Conservation (phyloP, 495 filamentous ascomycete genomes). For the Penicillium simplicissimum region DNA sequence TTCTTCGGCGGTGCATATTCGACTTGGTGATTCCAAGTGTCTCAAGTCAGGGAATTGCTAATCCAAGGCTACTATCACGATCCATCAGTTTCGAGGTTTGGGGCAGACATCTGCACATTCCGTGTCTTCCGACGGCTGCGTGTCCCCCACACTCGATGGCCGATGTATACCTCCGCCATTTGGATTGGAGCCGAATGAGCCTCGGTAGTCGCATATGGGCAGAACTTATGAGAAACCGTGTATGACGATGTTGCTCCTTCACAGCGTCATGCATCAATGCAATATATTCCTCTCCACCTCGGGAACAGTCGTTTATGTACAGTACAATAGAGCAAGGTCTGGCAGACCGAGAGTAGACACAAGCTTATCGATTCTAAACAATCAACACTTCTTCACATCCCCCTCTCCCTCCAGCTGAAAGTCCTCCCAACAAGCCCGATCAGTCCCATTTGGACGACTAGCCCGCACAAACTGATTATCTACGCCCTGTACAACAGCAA, state of each 20-base stretch:
- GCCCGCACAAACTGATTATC: conserved; percentile 43
- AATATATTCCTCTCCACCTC: background rate
- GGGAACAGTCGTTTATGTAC: conserved; percentile 11
- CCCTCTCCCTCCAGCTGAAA: conserved; percentile 29
- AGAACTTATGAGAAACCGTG: background rate
- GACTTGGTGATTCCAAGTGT: background rate
- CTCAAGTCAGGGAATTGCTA: too few relatives aligned
- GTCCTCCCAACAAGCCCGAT: conserved; percentile 39
- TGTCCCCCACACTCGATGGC: background rate
- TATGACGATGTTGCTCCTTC: background rate
- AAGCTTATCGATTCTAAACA: background rate
- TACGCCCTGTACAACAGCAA: conserved; percentile 40
- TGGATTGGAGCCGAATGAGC: background rate
- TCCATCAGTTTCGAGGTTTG: background rate
- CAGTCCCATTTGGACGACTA: conserved; percentile 45
- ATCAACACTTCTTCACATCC: conserved; percentile 28
- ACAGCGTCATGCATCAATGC: background rate
- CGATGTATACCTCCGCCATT: background rate
- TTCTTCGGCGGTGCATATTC: background rate
- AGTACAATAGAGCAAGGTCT: conserved; percentile 5
- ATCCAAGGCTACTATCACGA: too few relatives aligned
- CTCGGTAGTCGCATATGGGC: background rate
- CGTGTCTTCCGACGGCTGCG: conserved; percentile 1
- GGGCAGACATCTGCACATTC: background rate
- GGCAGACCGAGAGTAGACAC: background rate